Evolutionary conservation across 2,329 filamentous ascomycete genomes (phyloP).

Genomic region (Xylariaceae sp.): DNA sequence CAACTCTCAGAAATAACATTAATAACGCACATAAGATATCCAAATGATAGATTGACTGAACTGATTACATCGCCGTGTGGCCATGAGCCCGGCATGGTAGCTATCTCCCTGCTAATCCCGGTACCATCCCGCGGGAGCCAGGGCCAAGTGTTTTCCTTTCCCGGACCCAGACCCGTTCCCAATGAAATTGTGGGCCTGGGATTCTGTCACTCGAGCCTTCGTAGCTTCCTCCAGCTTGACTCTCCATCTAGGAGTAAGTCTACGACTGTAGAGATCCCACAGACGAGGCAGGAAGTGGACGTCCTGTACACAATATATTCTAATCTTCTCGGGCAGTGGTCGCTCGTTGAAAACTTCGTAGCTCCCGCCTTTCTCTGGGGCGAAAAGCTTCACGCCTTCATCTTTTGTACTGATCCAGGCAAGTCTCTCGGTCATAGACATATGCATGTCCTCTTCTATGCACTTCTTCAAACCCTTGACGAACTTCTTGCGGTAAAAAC

Average conservation of each 20-base stretch:
- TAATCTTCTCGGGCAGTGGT: slow-evolving; percentile 38
- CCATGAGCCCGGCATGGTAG: no score
- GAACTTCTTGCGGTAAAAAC: slow-evolving; percentile 7
- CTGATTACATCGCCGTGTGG: no score
- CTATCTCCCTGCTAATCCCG: no score
- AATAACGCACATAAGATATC: no score
- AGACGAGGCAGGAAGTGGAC: slow-evolving; percentile 39
- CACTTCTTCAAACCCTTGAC: slow-evolving; percentile 28
- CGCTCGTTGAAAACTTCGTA: slow-evolving; percentile 46
- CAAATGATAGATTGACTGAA: no score
- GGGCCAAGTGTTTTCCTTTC: slow-evolving; percentile 29
- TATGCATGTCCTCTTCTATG: slow-evolving; percentile 28
- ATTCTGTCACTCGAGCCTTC: slow-evolving; percentile 26
- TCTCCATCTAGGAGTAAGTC: slow-evolving; percentile 17
- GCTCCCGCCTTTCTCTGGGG: slow-evolving; percentile 38
- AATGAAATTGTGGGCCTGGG: slow-evolving; percentile 27
- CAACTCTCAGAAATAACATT: no score
- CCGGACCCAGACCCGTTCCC: no score
- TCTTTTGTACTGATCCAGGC: slow-evolving; percentile 36
- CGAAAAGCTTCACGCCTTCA: slow-evolving; percentile 36
- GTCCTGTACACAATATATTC: slow-evolving; percentile 45
- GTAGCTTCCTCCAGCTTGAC: slow-evolving; percentile 26
- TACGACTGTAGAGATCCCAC: slow-evolving; percentile 26
- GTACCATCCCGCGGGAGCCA: slow-evolving; percentile 23
- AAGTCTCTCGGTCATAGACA: not conserved